phyloP scores from a whole-genome alignment of 148 eudicot species.

The Amaranthus cruentus region DNA sequence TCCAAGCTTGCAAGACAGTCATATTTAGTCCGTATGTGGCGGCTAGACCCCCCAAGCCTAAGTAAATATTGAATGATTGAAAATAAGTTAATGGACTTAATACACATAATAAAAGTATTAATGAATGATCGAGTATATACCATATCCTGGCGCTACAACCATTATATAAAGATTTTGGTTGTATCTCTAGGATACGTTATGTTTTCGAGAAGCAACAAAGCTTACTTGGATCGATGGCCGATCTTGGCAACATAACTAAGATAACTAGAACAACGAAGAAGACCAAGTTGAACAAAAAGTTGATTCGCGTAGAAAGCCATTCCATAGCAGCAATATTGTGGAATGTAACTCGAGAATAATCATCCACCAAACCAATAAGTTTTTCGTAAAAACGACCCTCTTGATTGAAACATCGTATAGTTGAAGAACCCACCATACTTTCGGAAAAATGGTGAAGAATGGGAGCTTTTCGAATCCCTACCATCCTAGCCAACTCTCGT shows the following conservation, averaged over 20 bases:
- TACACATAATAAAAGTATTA: no score
- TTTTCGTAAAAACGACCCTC: conserved; percentile 54
- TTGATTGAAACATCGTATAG: conserved; percentile 79
- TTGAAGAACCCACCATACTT: conserved; percentile 60
- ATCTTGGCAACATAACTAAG: conserved; percentile 73
- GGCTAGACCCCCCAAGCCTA: conserved; percentile 85
- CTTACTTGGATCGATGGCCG: conserved; percentile 86
- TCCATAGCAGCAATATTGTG: conserved; percentile 88
- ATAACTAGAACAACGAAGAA: conserved; percentile 75
- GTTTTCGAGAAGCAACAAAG: neutral
- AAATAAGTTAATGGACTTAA: no score
- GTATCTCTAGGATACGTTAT: no score
- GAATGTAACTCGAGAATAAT: conserved; percentile 74
- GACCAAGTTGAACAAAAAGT: conserved; percentile 76
- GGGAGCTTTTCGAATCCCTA: conserved; percentile 69
- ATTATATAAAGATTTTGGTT: no score
- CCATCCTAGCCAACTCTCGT: conserved; percentile 88
- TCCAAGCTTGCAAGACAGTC: conserved; percentile 89
- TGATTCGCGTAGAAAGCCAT: conserved; percentile 75
- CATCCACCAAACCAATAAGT: conserved; percentile 50
- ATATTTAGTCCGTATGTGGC: conserved; percentile 83
- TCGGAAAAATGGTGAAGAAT: conserved; percentile 83
- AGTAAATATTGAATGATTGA: no score
- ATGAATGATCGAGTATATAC: no score
- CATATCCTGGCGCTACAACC: no score